Conservation (phyloP, 2,329 filamentous ascomycete genomes). For the Chaetomium globosum region DNA sequence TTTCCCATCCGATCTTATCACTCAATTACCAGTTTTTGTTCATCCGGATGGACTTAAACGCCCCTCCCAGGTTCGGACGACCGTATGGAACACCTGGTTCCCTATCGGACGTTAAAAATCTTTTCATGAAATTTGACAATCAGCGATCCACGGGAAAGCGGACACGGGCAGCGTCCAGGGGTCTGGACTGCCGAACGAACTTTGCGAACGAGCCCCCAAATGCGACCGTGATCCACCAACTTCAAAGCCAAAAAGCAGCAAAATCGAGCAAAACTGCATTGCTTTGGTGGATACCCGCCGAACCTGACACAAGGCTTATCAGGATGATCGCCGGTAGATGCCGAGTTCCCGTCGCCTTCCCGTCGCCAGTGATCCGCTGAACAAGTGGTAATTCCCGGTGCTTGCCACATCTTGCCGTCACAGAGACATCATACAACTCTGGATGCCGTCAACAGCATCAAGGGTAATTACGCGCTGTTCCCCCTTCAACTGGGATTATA, state of each 20-base stretch:
- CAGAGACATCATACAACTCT: background rate
- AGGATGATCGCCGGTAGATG: constrained; percentile 15
- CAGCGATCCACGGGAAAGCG: background rate
- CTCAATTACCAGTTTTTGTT: background rate
- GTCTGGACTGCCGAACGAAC: background rate
- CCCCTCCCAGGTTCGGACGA: background rate
- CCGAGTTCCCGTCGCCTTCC: constrained; percentile 8
- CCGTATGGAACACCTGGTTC: background rate
- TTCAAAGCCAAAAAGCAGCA: background rate
- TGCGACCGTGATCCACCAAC: constrained; percentile 2
- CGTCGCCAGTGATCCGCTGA: constrained; percentile 7
- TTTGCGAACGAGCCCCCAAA: background rate
- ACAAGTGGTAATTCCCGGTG: background rate
- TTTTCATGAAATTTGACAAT: background rate
- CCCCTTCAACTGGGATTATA: background rate
- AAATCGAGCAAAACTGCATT: too few species aligned
- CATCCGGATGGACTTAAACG: background rate
- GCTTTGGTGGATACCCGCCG: background rate
- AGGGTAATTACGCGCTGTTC: background rate
- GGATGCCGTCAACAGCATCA: background rate
- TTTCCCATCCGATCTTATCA: background rate
- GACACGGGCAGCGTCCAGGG: background rate
- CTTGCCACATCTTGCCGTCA: constrained; percentile 11
- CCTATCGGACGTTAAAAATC: background rate
- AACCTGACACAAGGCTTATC: background rate